phyloP scores from a whole-genome alignment of 768 basidiomycete genomes.

The Collybiopsis confluens region DNA sequence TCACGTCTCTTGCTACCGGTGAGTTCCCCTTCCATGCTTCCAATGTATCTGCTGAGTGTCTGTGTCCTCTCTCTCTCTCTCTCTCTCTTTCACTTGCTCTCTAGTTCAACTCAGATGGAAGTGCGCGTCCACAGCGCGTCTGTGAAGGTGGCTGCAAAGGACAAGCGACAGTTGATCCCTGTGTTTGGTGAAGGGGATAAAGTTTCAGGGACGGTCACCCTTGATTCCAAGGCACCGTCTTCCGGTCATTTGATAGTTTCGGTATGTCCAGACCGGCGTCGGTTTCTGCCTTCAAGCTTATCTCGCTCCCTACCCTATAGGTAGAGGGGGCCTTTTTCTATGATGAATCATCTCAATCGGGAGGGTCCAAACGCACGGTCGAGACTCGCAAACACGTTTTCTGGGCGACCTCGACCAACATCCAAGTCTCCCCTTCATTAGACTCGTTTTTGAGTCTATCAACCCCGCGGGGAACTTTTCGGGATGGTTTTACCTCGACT shows the following conservation, averaged over 20 bases:
- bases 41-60: background rate
- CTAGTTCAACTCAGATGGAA: conserved; percentile 55
- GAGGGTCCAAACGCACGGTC: conserved; percentile 15
- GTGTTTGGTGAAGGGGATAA: conserved; percentile 61
- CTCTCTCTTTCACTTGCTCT: background rate
- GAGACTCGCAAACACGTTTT: conserved; percentile 42
- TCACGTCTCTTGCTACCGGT: conserved; percentile 51
- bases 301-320: conserved; percentile 29
- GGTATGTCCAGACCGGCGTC: conserved; percentile 27
- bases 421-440: conserved; percentile 35
- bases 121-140: conserved; percentile 60
- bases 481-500: conserved; percentile 30
- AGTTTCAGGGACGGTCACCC: conserved; percentile 54
- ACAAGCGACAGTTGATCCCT: conserved; percentile 32
- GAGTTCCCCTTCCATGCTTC: conserved; percentile 18
- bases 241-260: conserved; percentile 56
- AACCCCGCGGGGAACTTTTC: conserved; percentile 34
- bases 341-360: conserved; percentile 22
- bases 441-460: conserved; percentile 17
- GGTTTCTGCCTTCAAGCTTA: conserved; percentile 1
- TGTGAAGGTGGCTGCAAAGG: conserved; percentile 40
- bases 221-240: conserved; percentile 48
- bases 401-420: conserved; percentile 40
- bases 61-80: background rate
- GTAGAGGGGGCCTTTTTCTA: conserved; percentile 62